Base-by-base conservation (phyloP, 148 eudicot species). In the Bassia scoparia region DNA sequence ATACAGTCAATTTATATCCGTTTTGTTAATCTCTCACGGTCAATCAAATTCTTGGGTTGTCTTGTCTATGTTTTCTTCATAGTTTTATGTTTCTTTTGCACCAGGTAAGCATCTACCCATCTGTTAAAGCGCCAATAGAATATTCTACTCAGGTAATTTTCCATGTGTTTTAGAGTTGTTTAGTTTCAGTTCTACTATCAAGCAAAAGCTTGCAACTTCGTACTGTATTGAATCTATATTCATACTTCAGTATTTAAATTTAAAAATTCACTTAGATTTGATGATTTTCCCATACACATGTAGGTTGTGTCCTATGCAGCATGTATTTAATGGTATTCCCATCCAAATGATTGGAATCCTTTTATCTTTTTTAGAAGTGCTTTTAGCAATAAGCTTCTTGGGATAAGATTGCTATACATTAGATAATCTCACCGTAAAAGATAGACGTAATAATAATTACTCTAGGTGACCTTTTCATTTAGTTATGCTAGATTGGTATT, bases 81-180 rank as follows among this genome's bases (percentile, higher is more conserved):
- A 24, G 29, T 52, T 37, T 56, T 68, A 9, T 58, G 33, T 71
- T 21, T 58, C 74, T 37, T 41, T 6, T 59, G 53, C 9, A 82
- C 76, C 89, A 93, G 98, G 89, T 93, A 62, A 93, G 83, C 81
- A 86, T 93, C 53, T 90, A 87, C 79, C 98, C 98, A 55, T 79
- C 96, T 70, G 93, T 89, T 37, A 93, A 85, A 81, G 96, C 96
- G 72, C 93, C 98, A 27, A 85, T 85, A 53, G 98, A 93, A 77
- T 77, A 78, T 61, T 90, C 96, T 68, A 69, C 86, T 76, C 96
- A 88, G 96, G 98, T 93, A 86, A 65, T 50, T 44, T 73, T 63
- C 62, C 50, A 43, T 21, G 31, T 18, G 21, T 33, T 61, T 50
- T 62, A 69, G 11, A 71, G 14, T 34, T 29, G 16, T 21, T 29